These are phyloP conservation scores for Hepatocystis sp. DNA, from an alignment of 169 alveolate species.

Conservation along the genomic window DNA sequence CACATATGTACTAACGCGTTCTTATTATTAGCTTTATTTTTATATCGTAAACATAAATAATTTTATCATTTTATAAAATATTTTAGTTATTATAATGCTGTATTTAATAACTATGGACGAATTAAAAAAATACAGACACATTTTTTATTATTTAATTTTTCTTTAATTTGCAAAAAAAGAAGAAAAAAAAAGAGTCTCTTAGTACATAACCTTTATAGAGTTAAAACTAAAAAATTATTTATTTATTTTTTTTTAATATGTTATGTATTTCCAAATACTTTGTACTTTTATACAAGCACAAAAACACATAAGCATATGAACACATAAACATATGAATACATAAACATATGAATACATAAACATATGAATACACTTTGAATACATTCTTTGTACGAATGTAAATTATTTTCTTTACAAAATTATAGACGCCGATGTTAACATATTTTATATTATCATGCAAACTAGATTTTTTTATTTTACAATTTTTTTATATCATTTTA, in stretches of 20 bases:
- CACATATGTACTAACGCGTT: no score
- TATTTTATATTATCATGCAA: neutral
- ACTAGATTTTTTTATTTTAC: neutral
- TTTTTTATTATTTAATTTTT: slow-evolving; percentile 11
- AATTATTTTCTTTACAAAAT: neutral
- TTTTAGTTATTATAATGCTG: no score
- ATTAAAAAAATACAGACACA: slow-evolving; percentile 1
- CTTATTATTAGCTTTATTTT: no score
- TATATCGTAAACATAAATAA: no score
- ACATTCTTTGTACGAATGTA: neutral
- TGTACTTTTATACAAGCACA: neutral
- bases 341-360: neutral
- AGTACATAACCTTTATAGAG: slow-evolving; percentile 4
- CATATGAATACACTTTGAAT: neutral
- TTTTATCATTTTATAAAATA: no score
- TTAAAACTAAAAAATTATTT: slow-evolving; percentile 9
- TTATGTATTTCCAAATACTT: neutral
- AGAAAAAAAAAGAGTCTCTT: no score
- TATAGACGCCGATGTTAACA: neutral
- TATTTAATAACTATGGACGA: no score
- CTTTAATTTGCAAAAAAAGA: neutral
- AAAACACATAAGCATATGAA: slow-evolving; percentile 3
- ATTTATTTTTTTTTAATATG: neutral
- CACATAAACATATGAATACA: neutral
- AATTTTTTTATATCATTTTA: neutral